phyloP scores from a whole-genome alignment of 1,139 yeast species.

The Suhomyces chickasaworum region DNA sequence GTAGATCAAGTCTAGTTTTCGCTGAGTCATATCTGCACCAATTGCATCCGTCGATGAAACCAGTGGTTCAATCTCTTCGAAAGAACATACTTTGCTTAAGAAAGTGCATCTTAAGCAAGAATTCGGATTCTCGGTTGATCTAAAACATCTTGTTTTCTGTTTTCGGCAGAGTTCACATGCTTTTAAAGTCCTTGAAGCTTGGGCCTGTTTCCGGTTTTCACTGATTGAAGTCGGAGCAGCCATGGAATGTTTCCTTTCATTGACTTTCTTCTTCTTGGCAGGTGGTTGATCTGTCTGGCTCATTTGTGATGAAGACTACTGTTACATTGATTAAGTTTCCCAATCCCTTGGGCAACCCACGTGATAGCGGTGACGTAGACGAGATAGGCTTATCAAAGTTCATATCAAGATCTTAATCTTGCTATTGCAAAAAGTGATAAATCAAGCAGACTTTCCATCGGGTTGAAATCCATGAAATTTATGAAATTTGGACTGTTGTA shows the following conservation, averaged over 20 bases:
- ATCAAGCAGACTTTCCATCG: no score
- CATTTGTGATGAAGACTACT: no score
- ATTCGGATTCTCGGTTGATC: slow-evolving; percentile 44
- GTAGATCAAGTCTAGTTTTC: slow-evolving; percentile 31
- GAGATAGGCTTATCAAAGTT: no score
- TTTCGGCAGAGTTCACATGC: slow-evolving; percentile 64
- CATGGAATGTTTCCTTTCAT: neutral
- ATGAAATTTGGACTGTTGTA: no score
- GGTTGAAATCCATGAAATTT: no score
- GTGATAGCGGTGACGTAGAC: no score
- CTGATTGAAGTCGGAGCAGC: slow-evolving; percentile 2
- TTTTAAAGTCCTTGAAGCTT: slow-evolving; percentile 50
- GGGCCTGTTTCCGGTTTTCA: slow-evolving; percentile 19
- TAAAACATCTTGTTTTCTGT: slow-evolving; percentile 65
- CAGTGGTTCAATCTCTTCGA: slow-evolving; percentile 28
- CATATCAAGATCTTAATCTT: no score
- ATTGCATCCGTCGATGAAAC: slow-evolving; percentile 10
- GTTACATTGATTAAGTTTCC: no score
- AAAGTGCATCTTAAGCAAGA: slow-evolving; percentile 61
- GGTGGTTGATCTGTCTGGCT: neutral
- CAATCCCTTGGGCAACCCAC: no score
- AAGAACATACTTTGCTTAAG: slow-evolving; percentile 53
- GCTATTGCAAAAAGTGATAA: no score
- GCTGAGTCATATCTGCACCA: slow-evolving; percentile 2
- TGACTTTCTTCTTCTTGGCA: slow-evolving; percentile 1